A percentile compares a stretch with the other conserved stretches of the same genome.
Evolutionary conservation across 1,139 yeast species (phyloP).

Genomic region (Kurtzmaniella natalensis): DNA sequence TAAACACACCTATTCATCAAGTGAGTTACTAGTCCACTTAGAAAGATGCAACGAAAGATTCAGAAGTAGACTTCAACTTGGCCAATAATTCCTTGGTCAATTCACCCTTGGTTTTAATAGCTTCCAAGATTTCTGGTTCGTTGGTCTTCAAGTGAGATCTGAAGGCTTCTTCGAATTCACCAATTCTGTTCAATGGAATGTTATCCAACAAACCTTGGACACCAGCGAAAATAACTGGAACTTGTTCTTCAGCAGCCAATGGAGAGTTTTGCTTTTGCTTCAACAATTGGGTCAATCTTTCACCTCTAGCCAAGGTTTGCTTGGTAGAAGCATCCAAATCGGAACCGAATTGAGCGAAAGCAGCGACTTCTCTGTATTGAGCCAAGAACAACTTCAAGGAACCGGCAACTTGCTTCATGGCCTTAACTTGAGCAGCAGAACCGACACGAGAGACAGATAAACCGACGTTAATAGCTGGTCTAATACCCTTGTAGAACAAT

Average conservation of each 20-base stretch:
- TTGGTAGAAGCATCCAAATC: constrained; percentile 99
- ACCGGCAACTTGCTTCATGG: constrained; percentile 99
- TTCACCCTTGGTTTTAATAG: constrained; percentile 88
- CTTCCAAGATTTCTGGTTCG: constrained; percentile 76
- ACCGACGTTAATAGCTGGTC: constrained; percentile 99
- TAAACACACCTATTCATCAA: constrained; percentile 5
- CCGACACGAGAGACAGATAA: constrained; percentile 99
- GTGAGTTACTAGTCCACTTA: constrained; percentile 17
- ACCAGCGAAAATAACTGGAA: constrained; percentile 98
- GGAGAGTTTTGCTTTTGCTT: constrained; percentile 98
- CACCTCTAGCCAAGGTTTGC: constrained; percentile 99
- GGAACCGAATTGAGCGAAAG: constrained; percentile 99
- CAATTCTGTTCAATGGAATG: constrained; percentile 81
- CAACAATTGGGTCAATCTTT: constrained; percentile 98
- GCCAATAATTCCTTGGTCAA: constrained; percentile 84
- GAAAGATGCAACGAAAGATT: constrained; percentile 88
- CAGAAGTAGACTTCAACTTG: constrained; percentile 85
- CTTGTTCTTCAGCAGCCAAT: constrained; percentile 98
- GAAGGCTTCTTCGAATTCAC: constrained; percentile 91
- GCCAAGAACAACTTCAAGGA: constrained; percentile 99
- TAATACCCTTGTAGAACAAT: constrained; percentile 99
- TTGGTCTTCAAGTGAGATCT: constrained; percentile 85
- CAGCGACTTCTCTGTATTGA: constrained; percentile 99
- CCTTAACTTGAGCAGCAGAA: constrained; percentile 99
- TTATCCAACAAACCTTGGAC: constrained; percentile 98